phyloP scores from a whole-genome alignment of 192 early-diverging fungal species.

The Coemansia sp. region DNA sequence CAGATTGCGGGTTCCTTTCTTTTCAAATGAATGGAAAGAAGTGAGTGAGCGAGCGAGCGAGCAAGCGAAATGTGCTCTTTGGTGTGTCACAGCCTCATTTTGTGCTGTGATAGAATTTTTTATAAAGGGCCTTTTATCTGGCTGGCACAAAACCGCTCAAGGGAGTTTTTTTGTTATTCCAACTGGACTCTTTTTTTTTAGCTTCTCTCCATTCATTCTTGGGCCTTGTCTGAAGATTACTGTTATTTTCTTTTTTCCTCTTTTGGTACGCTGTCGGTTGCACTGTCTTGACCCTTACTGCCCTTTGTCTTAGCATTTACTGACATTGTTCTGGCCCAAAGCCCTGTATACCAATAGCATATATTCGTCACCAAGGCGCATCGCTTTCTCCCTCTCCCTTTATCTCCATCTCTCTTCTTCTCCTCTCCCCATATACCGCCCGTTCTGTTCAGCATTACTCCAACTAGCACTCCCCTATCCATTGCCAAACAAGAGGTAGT shows the following conservation, averaged over 20 bases:
- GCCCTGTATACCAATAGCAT: neutral
- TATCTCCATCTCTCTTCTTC: neutral
- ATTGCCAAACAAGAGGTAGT: too few species aligned
- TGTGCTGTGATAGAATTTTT: too few species aligned
- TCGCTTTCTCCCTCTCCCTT: too few species aligned
- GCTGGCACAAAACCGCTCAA: neutral
- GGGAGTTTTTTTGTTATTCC: neutral
- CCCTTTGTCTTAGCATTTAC: neutral
- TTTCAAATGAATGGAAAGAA: too few species aligned
- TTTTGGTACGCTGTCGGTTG: neutral
- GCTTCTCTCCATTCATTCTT: neutral
- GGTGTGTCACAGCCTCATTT: too few species aligned
- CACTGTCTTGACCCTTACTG: neutral
- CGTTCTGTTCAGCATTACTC: neutral
- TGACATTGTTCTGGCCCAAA: neutral
- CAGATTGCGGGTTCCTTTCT: too few species aligned
- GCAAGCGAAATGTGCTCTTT: too few species aligned
- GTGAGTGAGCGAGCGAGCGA: too few species aligned
- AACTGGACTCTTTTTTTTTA: neutral
- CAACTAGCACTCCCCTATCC: too few species aligned
- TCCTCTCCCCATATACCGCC: neutral
- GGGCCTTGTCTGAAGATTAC: neutral
- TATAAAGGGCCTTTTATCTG: neutral
- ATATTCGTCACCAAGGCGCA: too few species aligned
- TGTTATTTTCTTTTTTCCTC: neutral